Evolutionary conservation across 1,284 basidiomycete species (phyloP).

Genomic region (Sutorius eximius): DNA sequence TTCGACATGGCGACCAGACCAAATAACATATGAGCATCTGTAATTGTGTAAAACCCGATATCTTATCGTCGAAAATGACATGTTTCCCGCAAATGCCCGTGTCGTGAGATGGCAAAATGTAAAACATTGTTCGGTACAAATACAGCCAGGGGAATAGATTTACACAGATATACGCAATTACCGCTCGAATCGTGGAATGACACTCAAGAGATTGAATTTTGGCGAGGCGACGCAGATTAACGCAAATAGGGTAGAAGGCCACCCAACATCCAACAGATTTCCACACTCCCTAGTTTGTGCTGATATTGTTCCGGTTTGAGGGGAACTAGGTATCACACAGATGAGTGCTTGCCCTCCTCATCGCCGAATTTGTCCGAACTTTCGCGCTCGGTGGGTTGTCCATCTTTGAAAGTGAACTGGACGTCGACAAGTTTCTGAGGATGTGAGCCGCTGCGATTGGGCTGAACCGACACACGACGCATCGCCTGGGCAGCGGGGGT

Average conservation of each 20-base stretch:
- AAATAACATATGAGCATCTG: not conserved
- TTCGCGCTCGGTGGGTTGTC: constrained; percentile 1
- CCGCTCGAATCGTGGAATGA: not conserved
- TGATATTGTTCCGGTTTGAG: not conserved
- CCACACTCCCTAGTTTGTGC: not conserved
- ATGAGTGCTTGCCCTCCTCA: not conserved
- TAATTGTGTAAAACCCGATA: not conserved
- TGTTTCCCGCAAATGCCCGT: not conserved
- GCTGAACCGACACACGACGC: constrained; percentile 11
- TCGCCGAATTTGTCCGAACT: constrained; percentile 5
- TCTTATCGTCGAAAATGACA: not conserved
- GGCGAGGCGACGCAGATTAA: not conserved
- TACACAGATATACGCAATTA: not conserved
- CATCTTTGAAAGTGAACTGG: constrained; percentile 16
- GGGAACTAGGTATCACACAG: not conserved
- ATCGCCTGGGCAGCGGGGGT: constrained; percentile 6
- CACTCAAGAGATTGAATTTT: not conserved
- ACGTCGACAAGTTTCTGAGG: constrained; percentile 9
- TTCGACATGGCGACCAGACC: no score
- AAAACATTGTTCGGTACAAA: not conserved
- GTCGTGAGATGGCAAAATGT: not conserved
- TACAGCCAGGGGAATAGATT: not conserved
- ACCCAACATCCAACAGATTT: not conserved
- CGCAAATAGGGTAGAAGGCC: not conserved
- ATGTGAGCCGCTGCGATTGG: not conserved